Evolutionary conservation across 176 grass and related monocot species (phyloP).

Genomic region (Paspalum notatum): DNA sequence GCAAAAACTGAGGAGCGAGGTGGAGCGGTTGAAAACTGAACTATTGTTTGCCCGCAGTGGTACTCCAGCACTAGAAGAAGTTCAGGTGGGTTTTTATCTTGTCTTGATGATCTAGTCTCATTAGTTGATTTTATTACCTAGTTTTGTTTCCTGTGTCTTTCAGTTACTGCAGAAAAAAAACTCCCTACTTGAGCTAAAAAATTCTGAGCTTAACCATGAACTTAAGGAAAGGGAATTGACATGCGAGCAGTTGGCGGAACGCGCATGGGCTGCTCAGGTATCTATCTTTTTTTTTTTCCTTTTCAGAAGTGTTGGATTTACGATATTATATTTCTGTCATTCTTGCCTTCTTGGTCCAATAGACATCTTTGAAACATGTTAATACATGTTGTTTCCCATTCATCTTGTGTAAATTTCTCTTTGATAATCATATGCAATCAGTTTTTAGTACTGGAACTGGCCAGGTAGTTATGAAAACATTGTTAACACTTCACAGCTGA

Average conservation of each 20-base stretch:
- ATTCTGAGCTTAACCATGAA: constrained; percentile 68
- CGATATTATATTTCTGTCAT: neutral
- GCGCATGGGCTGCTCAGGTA: constrained; percentile 76
- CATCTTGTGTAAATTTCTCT: constrained; percentile 14
- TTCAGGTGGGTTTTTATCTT: constrained; percentile 62
- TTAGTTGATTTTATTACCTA: constrained; percentile 20
- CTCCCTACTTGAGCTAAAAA: constrained; percentile 80
- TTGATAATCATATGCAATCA: neutral
- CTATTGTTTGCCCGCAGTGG: constrained; percentile 83
- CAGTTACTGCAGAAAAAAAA: constrained; percentile 84
- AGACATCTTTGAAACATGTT: neutral
- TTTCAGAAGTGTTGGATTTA: neutral
- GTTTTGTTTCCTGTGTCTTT: constrained; percentile 32
- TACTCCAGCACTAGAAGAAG: constrained; percentile 80
- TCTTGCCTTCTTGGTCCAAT: neutral
- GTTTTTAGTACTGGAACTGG: neutral
- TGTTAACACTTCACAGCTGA: neutral
- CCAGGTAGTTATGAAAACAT: neutral
- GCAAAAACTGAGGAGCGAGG: constrained; percentile 81
- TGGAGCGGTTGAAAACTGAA: constrained; percentile 82
- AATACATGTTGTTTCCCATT: neutral
- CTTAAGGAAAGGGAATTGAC: constrained; percentile 65
- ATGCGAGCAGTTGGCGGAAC: constrained; percentile 65
- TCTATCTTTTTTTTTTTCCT: constrained; percentile 18
- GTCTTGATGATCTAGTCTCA: constrained; percentile 1